Conservation (phyloP, 306 rosid genomes). For the Gastrolobium villosum region DNA sequence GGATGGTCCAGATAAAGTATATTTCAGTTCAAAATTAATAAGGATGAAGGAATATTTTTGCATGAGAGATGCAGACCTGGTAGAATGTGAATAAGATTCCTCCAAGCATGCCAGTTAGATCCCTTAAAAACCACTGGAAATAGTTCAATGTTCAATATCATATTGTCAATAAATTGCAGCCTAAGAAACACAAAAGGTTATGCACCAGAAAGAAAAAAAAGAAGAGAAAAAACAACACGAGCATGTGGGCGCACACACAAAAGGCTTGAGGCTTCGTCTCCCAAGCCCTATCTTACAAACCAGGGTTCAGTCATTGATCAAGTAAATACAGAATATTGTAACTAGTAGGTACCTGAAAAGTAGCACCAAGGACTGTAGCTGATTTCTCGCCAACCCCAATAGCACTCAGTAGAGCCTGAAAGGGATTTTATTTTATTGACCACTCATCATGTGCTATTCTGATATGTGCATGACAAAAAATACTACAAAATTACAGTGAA, state of each 20-base stretch:
- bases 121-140: slow-evolving; percentile 99
- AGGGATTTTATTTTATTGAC: slow-evolving; percentile 42
- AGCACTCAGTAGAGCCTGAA: slow-evolving; percentile 90
- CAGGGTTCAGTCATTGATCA: slow-evolving; percentile 22
- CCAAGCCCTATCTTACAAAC: slow-evolving; percentile 36
- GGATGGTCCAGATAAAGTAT: slow-evolving; percentile 12
- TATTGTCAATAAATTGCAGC: slow-evolving; percentile 40
- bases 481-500: not conserved
- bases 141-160: slow-evolving; percentile 45
- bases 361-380: slow-evolving; percentile 95
- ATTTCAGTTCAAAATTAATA: slow-evolving; percentile 34
- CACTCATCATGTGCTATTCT: slow-evolving; percentile 2
- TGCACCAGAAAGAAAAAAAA: not conserved
- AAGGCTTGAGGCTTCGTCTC: slow-evolving; percentile 36
- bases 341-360: slow-evolving; percentile 82
- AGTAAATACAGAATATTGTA: slow-evolving; percentile 23
- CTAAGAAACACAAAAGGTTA: slow-evolving; percentile 38
- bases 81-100: slow-evolving; percentile 95
- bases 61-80: slow-evolving; percentile 66
- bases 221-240: not conserved
- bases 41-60: slow-evolving; percentile 6
- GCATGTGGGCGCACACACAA: not conserved
- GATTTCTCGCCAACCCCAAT: slow-evolving; percentile 99
- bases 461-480: not conserved
- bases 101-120: slow-evolving; percentile 97